Conservation (phyloP, 2,329 filamentous ascomycete species). For the Tolypocladium inflatum region DNA sequence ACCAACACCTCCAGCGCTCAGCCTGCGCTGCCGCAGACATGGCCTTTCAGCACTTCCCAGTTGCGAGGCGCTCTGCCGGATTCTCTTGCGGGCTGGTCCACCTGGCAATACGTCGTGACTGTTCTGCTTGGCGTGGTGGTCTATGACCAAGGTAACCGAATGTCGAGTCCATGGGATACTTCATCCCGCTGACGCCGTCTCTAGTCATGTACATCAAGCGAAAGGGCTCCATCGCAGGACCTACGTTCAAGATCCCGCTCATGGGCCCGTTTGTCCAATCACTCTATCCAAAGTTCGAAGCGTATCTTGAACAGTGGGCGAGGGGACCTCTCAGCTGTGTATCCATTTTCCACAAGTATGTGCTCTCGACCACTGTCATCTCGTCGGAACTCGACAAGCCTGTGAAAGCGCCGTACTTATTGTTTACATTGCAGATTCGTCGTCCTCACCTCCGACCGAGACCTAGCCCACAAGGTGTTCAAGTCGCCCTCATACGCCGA, state of each 20-base stretch:
- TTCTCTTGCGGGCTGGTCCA: conserved; percentile 8
- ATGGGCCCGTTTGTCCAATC: conserved; percentile 72
- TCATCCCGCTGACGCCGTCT: neutral
- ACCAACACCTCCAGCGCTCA: neutral
- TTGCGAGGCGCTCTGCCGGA: neutral
- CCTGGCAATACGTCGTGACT: conserved; percentile 21
- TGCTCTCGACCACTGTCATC: neutral
- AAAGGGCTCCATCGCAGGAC: conserved; percentile 55
- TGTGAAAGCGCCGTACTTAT: accelerated
- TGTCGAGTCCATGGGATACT: neutral
- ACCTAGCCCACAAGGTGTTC: conserved; percentile 74
- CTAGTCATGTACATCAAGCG: conserved; percentile 50
- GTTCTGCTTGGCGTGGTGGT: conserved; percentile 20
- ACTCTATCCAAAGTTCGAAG: conserved; percentile 62
- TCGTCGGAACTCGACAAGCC: no score
- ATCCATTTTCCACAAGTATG: conserved; percentile 75
- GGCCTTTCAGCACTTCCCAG: neutral
- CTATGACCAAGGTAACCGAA: conserved; percentile 29
- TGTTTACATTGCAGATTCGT: conserved; percentile 50
- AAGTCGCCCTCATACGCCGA: conserved; percentile 68
- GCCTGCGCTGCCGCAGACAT: neutral
- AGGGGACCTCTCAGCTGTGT: conserved; percentile 74
- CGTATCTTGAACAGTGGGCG: conserved; percentile 68
- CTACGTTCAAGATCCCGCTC: conserved; percentile 54
- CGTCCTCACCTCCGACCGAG: conserved; percentile 66